A percentile compares a stretch with the other conserved stretches of the same genome.
Evolutionary conservation across 2,329 filamentous ascomycete genomes (phyloP).

Genomic region (Leptographium radiaticola): DNA sequence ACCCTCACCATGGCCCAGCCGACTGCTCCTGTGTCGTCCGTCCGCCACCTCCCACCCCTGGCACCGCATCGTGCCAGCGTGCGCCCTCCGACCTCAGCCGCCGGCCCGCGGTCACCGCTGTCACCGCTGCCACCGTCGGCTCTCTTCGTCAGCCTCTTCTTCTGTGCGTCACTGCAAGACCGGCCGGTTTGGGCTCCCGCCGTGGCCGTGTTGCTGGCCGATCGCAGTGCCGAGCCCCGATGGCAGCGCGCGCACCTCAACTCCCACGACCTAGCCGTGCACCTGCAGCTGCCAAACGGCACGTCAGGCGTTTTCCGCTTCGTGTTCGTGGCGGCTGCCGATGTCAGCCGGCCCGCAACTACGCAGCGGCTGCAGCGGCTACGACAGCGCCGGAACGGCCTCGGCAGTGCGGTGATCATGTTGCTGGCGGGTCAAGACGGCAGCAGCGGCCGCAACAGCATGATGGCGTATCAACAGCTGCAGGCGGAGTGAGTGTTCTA

Average conservation of each 20-base stretch:
- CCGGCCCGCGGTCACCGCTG: background rate
- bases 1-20: background rate
- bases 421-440: conserved; percentile 19
- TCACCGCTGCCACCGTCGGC: background rate
- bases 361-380: conserved; percentile 24
- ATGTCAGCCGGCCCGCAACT: conserved; percentile 19
- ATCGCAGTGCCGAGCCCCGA: conserved; percentile 12
- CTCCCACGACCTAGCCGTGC: conserved; percentile 33
- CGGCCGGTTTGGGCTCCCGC: conserved; percentile 22
- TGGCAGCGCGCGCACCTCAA: conserved; percentile 10
- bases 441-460: conserved; percentile 9
- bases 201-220: conserved; percentile 16
- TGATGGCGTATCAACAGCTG: conserved; percentile 19
- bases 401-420: conserved; percentile 27
- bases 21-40: background rate
- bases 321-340: conserved; percentile 26
- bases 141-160: conserved; percentile 8
- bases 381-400: conserved; percentile 10
- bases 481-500: conserved; percentile 27
- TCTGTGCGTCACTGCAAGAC: conserved; percentile 26
- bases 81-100: too few relatives aligned
- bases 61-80: background rate
- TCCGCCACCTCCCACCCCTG: background rate
- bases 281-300: conserved; percentile 12
- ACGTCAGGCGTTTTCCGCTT: conserved; percentile 18